phyloP scores from a whole-genome alignment of 2,329 filamentous ascomycete species.

The Colletotrichum sojae region DNA sequence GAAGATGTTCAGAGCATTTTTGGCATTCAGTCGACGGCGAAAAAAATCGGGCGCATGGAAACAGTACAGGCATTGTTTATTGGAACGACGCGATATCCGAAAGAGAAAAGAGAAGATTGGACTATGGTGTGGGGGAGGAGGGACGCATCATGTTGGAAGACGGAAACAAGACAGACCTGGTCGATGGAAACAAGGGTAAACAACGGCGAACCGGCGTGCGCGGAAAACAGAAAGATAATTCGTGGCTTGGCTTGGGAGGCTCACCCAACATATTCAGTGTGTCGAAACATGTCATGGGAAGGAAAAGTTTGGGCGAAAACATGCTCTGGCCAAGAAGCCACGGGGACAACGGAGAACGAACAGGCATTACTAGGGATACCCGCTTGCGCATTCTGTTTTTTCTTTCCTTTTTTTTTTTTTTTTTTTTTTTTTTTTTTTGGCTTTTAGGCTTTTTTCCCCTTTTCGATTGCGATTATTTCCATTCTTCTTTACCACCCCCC shows the following conservation, averaged over 20 bases:
- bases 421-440: slow-evolving; percentile 5
- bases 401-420: background rate
- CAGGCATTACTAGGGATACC: slow-evolving; percentile 40
- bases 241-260: slow-evolving; percentile 22
- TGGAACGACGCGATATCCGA: slow-evolving; percentile 20
- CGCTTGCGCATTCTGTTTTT: slow-evolving; percentile 29
- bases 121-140: background rate
- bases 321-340: slow-evolving; percentile 12
- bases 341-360: slow-evolving; percentile 28
- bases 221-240: slow-evolving; percentile 24
- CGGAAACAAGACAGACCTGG: slow-evolving; percentile 5
- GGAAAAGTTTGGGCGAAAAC: slow-evolving; percentile 35
- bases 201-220: slow-evolving; percentile 33
- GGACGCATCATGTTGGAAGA: slow-evolving; percentile 9
- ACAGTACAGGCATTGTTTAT: slow-evolving; percentile 3
- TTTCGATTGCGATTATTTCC: slow-evolving; percentile 38
- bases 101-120: background rate
- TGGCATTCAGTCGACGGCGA: slow-evolving; percentile 24
- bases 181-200: slow-evolving; percentile 4
- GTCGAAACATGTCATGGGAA: slow-evolving; percentile 18
- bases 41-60: slow-evolving; percentile 20
- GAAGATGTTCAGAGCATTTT: slow-evolving; percentile 5
- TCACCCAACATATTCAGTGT: slow-evolving; percentile 11
- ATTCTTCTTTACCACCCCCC: slow-evolving; percentile 28
- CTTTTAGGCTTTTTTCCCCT: background rate